A percentile compares a stretch with the other conserved stretches of the same genome.
Evolutionary conservation across 306 rosid genomes (phyloP).

Genomic region (Lithocarpus polystachyus): DNA sequence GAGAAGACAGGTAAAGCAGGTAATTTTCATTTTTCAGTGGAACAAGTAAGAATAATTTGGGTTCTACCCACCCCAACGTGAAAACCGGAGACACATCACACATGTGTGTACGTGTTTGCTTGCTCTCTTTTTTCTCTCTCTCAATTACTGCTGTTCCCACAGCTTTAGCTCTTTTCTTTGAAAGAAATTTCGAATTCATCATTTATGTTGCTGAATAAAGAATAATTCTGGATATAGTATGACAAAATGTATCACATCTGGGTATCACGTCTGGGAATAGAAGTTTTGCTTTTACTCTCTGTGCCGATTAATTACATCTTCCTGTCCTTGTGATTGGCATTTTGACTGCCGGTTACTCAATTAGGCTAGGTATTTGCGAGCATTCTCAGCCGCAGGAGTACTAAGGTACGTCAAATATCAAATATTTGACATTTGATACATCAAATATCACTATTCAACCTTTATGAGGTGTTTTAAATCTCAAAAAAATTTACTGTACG

Average conservation of each 20-base stretch:
- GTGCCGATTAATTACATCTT: no score
- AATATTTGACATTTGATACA: no score
- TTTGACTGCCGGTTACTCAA: no score
- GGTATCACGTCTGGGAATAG: background rate
- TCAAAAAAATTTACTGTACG: no score
- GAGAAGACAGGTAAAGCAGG: constrained; percentile 43
- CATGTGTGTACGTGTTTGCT: constrained; percentile 23
- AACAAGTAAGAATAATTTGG: constrained; percentile 55
- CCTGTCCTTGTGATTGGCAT: no score
- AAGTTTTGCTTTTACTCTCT: no score
- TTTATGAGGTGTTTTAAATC: no score
- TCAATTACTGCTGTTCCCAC: constrained; percentile 15
- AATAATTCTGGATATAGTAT: constrained; percentile 16
- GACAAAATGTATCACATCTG: background rate
- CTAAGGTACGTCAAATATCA: no score
- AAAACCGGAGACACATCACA: constrained; percentile 44
- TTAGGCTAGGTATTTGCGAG: no score
- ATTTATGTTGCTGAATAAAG: constrained; percentile 13
- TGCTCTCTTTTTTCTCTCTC: constrained; percentile 12
- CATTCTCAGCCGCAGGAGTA: no score
- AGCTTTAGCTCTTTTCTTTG: constrained; percentile 13
- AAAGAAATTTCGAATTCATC: constrained; percentile 13
- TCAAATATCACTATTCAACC: no score
- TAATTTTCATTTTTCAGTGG: constrained; percentile 18
- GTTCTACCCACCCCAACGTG: constrained; percentile 56